Percentiles rank a stretch among this genome's conserved stretches.
phyloP scores from a whole-genome alignment of 179 eudicot genomes.

The Amaranthus tricolor region DNA sequence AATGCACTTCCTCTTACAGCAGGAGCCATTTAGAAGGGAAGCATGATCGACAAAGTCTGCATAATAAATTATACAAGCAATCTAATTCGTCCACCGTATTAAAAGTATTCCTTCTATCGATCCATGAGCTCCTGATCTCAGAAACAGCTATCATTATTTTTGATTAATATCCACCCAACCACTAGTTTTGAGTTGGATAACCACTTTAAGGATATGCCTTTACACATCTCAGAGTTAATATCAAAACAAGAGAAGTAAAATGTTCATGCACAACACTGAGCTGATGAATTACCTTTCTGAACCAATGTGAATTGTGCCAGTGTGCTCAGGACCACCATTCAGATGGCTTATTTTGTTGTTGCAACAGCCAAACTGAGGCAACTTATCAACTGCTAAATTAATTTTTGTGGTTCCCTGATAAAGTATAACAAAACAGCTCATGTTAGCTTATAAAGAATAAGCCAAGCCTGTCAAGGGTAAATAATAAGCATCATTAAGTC shows the following conservation, averaged over 20 bases:
- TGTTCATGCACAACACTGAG: slow-evolving; percentile 6
- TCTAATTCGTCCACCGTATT: background rate
- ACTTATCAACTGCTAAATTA: slow-evolving; percentile 75
- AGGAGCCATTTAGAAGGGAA: background rate
- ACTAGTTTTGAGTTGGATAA: background rate
- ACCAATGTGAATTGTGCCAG: slow-evolving; percentile 96
- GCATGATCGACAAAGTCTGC: background rate
- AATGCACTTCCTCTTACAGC: background rate
- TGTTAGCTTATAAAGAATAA: background rate
- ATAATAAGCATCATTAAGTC: background rate
- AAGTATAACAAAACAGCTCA: slow-evolving; percentile 2
- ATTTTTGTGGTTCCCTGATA: slow-evolving; percentile 93
- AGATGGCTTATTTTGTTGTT: slow-evolving; percentile 42
- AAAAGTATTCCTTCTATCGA: background rate
- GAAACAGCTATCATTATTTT: background rate
- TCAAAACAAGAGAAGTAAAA: background rate
- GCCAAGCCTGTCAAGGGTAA: background rate
- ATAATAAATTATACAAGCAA: background rate
- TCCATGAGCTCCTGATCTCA: background rate
- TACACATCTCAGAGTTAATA: background rate
- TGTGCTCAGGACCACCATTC: slow-evolving; percentile 82
- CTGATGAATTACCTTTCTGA: slow-evolving; percentile 63
- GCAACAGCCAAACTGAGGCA: slow-evolving; percentile 79
- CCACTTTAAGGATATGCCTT: background rate
- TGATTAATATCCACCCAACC: too few relatives aligned